Evolutionary conservation across 2,329 filamentous ascomycete species (phyloP).

Genomic region (Aspergillus eucalypticola): DNA sequence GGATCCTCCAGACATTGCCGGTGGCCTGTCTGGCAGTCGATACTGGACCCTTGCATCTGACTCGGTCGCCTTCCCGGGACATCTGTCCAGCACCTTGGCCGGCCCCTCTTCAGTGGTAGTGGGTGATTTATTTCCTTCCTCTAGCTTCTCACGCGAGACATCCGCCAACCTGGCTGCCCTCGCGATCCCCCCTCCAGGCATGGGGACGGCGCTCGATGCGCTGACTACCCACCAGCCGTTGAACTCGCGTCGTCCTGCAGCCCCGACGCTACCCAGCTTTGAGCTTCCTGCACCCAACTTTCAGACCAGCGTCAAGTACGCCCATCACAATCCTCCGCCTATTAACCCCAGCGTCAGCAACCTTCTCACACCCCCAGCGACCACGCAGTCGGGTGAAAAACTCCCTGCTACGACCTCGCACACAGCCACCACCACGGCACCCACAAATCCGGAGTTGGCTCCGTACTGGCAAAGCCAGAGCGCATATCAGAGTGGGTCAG

Average conservation of each 20-base stretch:
- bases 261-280: slow-evolving; percentile 67
- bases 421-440: slow-evolving; percentile 56
- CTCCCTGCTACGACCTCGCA: slow-evolving; percentile 46
- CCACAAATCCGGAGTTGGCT: slow-evolving; percentile 45
- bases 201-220: slow-evolving; percentile 62
- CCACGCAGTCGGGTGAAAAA: slow-evolving; percentile 54
- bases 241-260: slow-evolving; percentile 68
- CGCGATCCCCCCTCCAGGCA: slow-evolving; percentile 60
- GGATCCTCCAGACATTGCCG: slow-evolving; percentile 51
- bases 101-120: slow-evolving; percentile 42
- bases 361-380: slow-evolving; percentile 62
- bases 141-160: slow-evolving; percentile 44
- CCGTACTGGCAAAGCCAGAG: slow-evolving; percentile 63
- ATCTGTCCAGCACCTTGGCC: slow-evolving; percentile 42
- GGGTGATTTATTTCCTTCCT: slow-evolving; percentile 42
- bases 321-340: slow-evolving; percentile 38
- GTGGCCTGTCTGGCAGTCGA: slow-evolving; percentile 50
- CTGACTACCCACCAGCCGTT: slow-evolving; percentile 62
- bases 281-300: slow-evolving; percentile 64
- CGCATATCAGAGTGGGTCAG: slow-evolving; percentile 55
- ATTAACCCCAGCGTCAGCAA: slow-evolving; percentile 60
- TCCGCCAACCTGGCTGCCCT: slow-evolving; percentile 63
- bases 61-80: slow-evolving; percentile 32
- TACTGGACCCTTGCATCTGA: slow-evolving; percentile 48
- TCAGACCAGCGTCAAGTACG: slow-evolving; percentile 50